A percentile compares a stretch with the other conserved stretches of the same genome.
Evolutionary conservation across 176 grass and related monocot species (phyloP).

Genomic region (Phoenix dactylifera): DNA sequence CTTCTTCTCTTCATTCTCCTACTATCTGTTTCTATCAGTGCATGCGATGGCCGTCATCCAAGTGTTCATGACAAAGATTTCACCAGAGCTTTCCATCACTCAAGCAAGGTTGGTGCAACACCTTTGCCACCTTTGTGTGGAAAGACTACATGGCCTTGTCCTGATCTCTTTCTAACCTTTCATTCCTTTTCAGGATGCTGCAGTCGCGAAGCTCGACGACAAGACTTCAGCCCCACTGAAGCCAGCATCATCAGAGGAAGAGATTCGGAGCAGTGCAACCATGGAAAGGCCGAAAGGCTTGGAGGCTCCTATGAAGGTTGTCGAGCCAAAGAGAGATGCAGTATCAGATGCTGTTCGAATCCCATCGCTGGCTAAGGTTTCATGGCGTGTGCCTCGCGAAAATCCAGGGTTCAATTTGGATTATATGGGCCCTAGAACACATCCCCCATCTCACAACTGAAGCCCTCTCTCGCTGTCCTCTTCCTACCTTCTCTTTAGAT

Average conservation of each 20-base stretch:
- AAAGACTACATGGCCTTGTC: not conserved
- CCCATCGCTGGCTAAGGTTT: not conserved
- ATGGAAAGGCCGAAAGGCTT: not conserved
- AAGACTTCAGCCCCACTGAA: not conserved
- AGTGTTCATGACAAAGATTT: not conserved
- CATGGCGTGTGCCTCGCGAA: not conserved
- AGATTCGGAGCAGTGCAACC: not conserved
- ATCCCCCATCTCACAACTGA: constrained; percentile 17
- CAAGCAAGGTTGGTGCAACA: constrained; percentile 1
- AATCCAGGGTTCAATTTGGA: constrained; percentile 17
- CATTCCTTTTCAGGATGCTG: not conserved
- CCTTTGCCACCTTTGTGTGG: not conserved
- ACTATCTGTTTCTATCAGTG: not conserved
- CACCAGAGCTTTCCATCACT: not conserved
- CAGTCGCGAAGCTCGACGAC: not conserved
- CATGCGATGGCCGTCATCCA: constrained; percentile 8
- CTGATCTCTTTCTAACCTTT: not conserved
- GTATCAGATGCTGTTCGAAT: not conserved
- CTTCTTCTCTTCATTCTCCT: constrained; percentile 15
- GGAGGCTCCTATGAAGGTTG: not conserved
- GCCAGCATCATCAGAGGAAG: not conserved
- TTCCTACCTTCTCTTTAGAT: not conserved
- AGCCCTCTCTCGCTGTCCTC: not conserved
- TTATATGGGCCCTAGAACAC: constrained; percentile 13
- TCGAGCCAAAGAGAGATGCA: not conserved